A percentile compares a stretch with the other conserved stretches of the same genome.
Evolutionary conservation across 179 eudicot species (phyloP).

Genomic region (Spinacia oleracea): DNA sequence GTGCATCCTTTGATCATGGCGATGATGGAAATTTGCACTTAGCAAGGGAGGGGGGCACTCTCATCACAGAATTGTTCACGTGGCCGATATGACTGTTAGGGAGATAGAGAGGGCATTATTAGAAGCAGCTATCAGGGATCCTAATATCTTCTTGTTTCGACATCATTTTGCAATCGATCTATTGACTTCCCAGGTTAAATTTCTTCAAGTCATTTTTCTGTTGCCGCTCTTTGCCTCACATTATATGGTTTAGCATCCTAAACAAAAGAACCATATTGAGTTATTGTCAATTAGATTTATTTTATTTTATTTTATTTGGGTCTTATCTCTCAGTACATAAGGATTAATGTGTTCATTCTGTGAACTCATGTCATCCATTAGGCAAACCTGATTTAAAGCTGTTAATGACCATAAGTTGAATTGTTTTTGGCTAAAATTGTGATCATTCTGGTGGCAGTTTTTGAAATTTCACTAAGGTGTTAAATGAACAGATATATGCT

Average conservation of each 20-base stretch:
- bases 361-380: not conserved
- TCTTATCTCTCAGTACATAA: not conserved
- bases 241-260: not conserved
- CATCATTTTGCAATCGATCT: conserved; percentile 96
- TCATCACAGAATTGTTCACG: conserved; percentile 91
- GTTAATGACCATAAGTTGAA: not conserved
- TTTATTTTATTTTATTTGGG: not conserved
- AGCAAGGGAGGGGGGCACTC: conserved; percentile 99
- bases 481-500: not conserved
- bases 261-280: not conserved
- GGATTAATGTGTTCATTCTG: not conserved
- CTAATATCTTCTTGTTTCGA: conserved; percentile 74
- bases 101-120: conserved; percentile 94
- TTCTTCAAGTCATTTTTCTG: not conserved
- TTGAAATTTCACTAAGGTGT: not conserved
- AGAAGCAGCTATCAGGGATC: conserved; percentile 71
- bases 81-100: conserved; percentile 98
- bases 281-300: not conserved
- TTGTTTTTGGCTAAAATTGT: not conserved
- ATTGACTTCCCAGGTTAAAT: conserved; percentile 80
- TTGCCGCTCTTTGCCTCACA: conserved; percentile 1
- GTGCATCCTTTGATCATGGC: conserved; percentile 97
- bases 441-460: not conserved
- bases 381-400: not conserved
- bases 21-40: conserved; percentile 97